These are phyloP conservation scores for Chlamydomonas incerta DNA, from an alignment of 139 green algal genomes.

Conservation along the genomic window DNA sequence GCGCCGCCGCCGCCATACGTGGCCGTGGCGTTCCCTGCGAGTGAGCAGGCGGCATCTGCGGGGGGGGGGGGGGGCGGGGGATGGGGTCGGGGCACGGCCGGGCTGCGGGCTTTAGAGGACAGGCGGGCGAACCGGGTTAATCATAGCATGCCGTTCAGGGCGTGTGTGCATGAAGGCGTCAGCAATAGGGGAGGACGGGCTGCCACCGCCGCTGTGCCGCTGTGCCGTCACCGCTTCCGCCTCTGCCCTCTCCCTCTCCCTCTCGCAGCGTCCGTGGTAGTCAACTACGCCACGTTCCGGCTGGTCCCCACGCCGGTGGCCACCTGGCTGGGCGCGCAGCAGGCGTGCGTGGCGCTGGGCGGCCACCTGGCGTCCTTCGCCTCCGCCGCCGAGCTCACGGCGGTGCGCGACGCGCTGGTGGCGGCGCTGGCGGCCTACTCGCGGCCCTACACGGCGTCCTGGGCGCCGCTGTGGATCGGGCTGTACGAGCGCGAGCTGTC, in stretches of 20 bases:
- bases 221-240: background rate
- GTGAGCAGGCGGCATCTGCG: background rate
- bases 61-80: no score
- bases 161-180: no score
- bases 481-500: background rate
- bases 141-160: no score
- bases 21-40: background rate
- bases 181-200: no score
- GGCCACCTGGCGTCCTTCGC: slow-evolving; percentile 36
- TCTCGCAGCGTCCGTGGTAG: slow-evolving; percentile 2
- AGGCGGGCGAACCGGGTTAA: no score
- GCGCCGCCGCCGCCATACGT: slow-evolving; percentile 1
- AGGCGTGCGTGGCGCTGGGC: background rate
- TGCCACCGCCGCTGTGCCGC: background rate
- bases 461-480: slow-evolving; percentile 16
- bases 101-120: no score
- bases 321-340: slow-evolving; percentile 15
- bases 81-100: no score
- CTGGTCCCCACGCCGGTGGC: background rate
- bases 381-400: background rate
- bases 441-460: slow-evolving; percentile 28
- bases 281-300: slow-evolving; percentile 18
- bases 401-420: background rate
- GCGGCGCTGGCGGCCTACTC: background rate
- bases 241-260: background rate